These are phyloP conservation scores for Fusarium avenaceum DNA, from an alignment of 2,329 filamentous ascomycete species.

Conservation along the genomic window DNA sequence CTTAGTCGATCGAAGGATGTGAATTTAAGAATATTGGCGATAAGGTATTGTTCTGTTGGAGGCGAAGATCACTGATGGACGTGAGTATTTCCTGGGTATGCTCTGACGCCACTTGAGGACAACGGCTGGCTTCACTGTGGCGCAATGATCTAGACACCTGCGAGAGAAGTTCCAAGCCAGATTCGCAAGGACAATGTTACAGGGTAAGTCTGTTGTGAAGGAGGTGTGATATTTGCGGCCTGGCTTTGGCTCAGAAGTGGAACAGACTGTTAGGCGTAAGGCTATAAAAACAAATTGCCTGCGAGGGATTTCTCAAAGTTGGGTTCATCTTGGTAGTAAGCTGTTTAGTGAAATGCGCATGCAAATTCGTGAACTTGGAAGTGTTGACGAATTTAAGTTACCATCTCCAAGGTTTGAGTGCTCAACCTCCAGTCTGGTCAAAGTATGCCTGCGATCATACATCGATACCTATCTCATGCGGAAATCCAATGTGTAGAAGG, in stretches of 20 bases:
- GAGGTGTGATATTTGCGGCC: slow-evolving; percentile 50
- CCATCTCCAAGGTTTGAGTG: slow-evolving; percentile 51
- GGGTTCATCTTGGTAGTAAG: slow-evolving; percentile 52
- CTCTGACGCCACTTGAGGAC: too few species aligned
- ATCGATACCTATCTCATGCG: not conserved
- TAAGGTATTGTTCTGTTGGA: slow-evolving; percentile 29
- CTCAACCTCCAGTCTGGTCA: slow-evolving; percentile 8
- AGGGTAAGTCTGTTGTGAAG: slow-evolving; percentile 21
- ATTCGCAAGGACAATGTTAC: not conserved
- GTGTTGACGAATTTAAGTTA: slow-evolving; percentile 51
- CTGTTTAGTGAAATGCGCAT: slow-evolving; percentile 53
- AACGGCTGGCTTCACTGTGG: too few species aligned
- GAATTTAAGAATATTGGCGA: slow-evolving; percentile 55
- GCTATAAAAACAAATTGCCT: slow-evolving; percentile 43
- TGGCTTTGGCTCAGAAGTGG: slow-evolving; percentile 17
- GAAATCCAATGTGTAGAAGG: not conserved
- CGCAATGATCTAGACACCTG: too few species aligned
- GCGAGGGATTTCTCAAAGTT: slow-evolving; percentile 53
- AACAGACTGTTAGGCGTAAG: slow-evolving; percentile 28
- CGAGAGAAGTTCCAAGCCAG: too few species aligned
- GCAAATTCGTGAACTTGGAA: slow-evolving; percentile 30
- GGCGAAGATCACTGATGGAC: slow-evolving; percentile 21
- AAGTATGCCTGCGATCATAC: too few species aligned
- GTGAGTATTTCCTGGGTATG: too few species aligned
- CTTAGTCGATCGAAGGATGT: slow-evolving; percentile 55